Conservation (phyloP, 2,329 filamentous ascomycete genomes). For the Rutstroemia sp. region DNA sequence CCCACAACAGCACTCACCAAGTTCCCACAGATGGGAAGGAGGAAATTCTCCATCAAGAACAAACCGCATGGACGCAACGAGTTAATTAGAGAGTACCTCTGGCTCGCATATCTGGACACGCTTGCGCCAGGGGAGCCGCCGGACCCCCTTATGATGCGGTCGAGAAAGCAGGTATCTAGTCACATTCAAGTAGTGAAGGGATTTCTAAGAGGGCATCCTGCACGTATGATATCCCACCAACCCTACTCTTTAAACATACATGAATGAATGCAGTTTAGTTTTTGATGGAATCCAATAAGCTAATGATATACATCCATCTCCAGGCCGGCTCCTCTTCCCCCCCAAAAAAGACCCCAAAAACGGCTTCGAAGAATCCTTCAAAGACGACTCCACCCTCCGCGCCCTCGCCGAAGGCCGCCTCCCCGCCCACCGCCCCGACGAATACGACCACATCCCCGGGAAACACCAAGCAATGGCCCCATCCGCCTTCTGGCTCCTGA, state of each 20-base stretch:
- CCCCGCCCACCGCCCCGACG: conserved; percentile 16
- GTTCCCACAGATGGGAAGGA: conserved; percentile 58
- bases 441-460: conserved; percentile 12
- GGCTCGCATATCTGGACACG: conserved; percentile 36
- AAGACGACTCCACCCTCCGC: conserved; percentile 55
- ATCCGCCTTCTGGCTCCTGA: conserved; percentile 24
- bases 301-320: conserved; percentile 8
- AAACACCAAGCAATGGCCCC: conserved; percentile 18
- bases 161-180: conserved; percentile 59
- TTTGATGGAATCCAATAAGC: not conserved
- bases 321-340: conserved; percentile 47
- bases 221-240: conserved; percentile 43
- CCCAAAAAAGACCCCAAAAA: conserved; percentile 45
- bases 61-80: conserved; percentile 62
- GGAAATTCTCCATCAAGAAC: conserved; percentile 58
- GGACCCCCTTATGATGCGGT: conserved; percentile 37
- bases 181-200: conserved; percentile 66
- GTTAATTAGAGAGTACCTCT: conserved; percentile 63
- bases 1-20: conserved; percentile 47
- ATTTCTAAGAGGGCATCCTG: conserved; percentile 54
- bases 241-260: too few species aligned
- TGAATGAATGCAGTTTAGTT: too few species aligned
- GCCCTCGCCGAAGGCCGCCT: conserved; percentile 44
- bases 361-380: conserved; percentile 51
- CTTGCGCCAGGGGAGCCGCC: conserved; percentile 40